These are phyloP conservation scores for Tuber brumale DNA, from an alignment of 495 filamentous ascomycete genomes.

Conservation along the genomic window DNA sequence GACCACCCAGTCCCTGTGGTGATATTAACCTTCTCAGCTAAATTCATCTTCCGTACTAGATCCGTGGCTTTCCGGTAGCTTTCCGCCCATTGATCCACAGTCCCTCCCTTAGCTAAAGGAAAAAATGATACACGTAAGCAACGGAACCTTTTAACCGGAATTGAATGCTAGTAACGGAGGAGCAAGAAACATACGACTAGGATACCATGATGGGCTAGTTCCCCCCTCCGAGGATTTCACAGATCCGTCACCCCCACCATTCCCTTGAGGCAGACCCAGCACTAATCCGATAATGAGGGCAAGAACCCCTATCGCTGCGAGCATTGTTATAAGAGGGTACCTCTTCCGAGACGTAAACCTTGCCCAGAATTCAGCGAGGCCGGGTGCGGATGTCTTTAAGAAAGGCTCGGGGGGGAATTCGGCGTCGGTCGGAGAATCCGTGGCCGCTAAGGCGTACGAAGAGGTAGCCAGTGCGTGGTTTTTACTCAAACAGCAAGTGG, in stretches of 20 bases:
- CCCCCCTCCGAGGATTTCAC: not conserved
- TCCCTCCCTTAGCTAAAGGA: conserved; percentile 56
- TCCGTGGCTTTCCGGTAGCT: conserved; percentile 74
- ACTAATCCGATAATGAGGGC: not conserved
- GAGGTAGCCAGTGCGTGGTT: not conserved
- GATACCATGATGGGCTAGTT: conserved; percentile 17
- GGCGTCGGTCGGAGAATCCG: not conserved
- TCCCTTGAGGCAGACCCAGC: not conserved
- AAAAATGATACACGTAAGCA: not conserved
- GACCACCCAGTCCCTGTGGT: conserved; percentile 89
- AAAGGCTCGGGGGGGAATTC: not conserved
- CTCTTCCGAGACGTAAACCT: conserved; percentile 3
- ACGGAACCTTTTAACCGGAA: conserved; percentile 4
- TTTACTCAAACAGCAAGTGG: not conserved
- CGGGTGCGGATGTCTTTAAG: not conserved
- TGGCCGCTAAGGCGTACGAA: not conserved
- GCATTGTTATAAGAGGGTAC: not conserved
- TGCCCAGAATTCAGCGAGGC: not conserved
- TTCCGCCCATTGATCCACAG: conserved; percentile 60
- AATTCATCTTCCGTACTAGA: conserved; percentile 73
- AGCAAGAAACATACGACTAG: conserved; percentile 24
- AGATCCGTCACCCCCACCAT: not conserved
- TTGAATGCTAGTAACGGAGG: not conserved
- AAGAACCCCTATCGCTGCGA: not conserved
- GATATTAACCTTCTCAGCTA: conserved; percentile 89